phyloP scores from a whole-genome alignment of 805 yeast species.

The Maudiozyma bulderi region DNA sequence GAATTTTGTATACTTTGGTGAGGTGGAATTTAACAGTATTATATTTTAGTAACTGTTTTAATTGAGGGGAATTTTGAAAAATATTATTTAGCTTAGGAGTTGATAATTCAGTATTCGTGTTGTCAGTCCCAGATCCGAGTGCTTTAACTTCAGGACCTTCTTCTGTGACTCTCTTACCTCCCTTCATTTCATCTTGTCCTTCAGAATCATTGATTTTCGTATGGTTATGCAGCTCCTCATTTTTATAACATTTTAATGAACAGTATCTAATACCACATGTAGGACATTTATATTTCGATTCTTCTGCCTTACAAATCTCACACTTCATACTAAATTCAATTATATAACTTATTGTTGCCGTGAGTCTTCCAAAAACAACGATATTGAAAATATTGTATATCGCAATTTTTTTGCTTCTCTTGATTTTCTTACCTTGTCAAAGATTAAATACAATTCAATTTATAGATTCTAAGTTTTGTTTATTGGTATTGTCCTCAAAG shows the following conservation, averaged over 20 bases:
- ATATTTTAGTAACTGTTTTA: constrained; percentile 38
- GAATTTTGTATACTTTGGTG: constrained; percentile 38
- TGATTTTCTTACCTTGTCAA: too few relatives aligned
- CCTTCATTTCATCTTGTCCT: constrained; percentile 21
- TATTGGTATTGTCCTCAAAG: too few relatives aligned
- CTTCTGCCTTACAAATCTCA: constrained; percentile 27
- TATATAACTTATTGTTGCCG: too few relatives aligned
- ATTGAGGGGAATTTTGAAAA: constrained; percentile 30
- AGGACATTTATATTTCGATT: constrained; percentile 40
- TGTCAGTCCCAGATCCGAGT: too few relatives aligned
- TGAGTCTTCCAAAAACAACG: too few relatives aligned
- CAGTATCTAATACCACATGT: constrained; percentile 41
- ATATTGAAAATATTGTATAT: too few relatives aligned
- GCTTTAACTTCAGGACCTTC: too few relatives aligned
- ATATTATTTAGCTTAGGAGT: constrained; percentile 25
- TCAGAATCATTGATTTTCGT: neutral
- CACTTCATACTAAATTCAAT: constrained; percentile 11
- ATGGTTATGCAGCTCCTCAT: constrained; percentile 23
- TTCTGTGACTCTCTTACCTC: constrained; percentile 13
- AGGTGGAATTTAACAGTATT: constrained; percentile 47
- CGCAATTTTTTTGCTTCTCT: too few relatives aligned
- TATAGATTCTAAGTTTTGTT: too few relatives aligned
- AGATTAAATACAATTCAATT: too few relatives aligned
- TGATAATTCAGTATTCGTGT: neutral
- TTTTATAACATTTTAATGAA: constrained; percentile 47